Base-by-base conservation (phyloP, 257 asterid genomes). In the Plantago major region DNA sequence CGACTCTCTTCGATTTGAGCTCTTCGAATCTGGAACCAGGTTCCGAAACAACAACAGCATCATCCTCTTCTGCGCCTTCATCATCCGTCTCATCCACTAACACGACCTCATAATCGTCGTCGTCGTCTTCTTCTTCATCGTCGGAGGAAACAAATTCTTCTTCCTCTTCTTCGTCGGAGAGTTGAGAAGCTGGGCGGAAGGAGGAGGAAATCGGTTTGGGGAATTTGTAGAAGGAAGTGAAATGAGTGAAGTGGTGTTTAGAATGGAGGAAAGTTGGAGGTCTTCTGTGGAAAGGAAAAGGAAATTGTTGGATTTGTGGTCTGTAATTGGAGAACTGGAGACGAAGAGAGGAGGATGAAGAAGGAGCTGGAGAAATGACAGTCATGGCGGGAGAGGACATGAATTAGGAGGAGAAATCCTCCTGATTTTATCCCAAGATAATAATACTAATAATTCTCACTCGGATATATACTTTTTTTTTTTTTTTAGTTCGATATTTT, bases 1-100 rank as follows among this genome's bases (percentile, higher is more conserved):
- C 88, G 18, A 89, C 94, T 65, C 97, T 83, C 91, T 87, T 95
- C 92, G 91, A 89, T 79, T 79, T 92, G 63, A 84, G 73, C 72
- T 84, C 95, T 84, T 89, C 96, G 22, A 76, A 77, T 63, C 75
- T 82, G 62, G 80, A 44, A 42, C 19, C 84, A 59, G 58, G 78
- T 63, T 69, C 71, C 58, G 17, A 51, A 66, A 59, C 74, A 19
- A 47, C 82, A 38, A 60, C 84, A 12, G 76, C 94, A 11, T 61
- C 71, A 19, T 76, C 92, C 5, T 74, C 79, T n/a, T 22, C 74
- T 10, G 78, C 94, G 12, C 54, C 70, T 26, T 77, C 89, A 5
- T 71, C n/a, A 77, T 16, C 16, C 77, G 46, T 75, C 82, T 14
- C 45, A 72, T 46, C 79, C 89, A 11, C 64, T 71, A 18, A 84